phyloP scores from a whole-genome alignment of 805 yeast genomes.

The Candida awuae region DNA sequence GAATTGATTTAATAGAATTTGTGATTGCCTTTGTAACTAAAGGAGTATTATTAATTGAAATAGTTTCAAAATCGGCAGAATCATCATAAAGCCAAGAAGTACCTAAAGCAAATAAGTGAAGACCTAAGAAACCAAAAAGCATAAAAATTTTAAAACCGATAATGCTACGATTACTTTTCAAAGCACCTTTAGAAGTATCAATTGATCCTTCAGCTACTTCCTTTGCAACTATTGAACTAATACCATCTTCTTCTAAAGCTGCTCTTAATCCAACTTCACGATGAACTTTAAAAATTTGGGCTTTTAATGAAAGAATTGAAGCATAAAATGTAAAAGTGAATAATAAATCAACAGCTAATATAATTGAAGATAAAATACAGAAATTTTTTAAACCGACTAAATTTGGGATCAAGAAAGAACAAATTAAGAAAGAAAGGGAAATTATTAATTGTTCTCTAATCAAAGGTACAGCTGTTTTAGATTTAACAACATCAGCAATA shows the following conservation, averaged over 20 bases:
- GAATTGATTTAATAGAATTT: slow-evolving; percentile 34
- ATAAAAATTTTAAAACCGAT: slow-evolving; percentile 53
- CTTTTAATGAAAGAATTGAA: slow-evolving; percentile 76
- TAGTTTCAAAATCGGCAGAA: slow-evolving; percentile 25
- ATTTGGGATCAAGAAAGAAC: slow-evolving; percentile 55
- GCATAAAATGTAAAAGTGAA: slow-evolving; percentile 75
- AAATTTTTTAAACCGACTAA: slow-evolving; percentile 73
- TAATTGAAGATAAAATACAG: slow-evolving; percentile 63
- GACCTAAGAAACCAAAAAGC: slow-evolving; percentile 48
- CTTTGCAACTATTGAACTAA: slow-evolving; percentile 64
- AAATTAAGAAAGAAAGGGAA: slow-evolving; percentile 59
- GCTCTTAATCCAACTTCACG: slow-evolving; percentile 68
- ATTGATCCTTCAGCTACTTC: slow-evolving; percentile 43
- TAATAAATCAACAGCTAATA: slow-evolving; percentile 62
- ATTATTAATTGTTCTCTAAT: slow-evolving; percentile 73
- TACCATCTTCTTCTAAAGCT: slow-evolving; percentile 89
- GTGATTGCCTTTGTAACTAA: slow-evolving; percentile 33
- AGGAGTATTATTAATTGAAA: slow-evolving; percentile 18
- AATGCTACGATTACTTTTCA: slow-evolving; percentile 35
- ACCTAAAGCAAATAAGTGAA: slow-evolving; percentile 63
- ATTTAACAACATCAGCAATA: slow-evolving; percentile 24
- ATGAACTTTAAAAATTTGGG: slow-evolving; percentile 81
- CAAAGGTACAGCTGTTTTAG: slow-evolving; percentile 40
- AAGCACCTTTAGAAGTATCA: slow-evolving; percentile 24
- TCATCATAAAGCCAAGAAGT: slow-evolving; percentile 60